Conservation (phyloP, 129 eudicot genomes). For the Tanacetum coccineum region DNA sequence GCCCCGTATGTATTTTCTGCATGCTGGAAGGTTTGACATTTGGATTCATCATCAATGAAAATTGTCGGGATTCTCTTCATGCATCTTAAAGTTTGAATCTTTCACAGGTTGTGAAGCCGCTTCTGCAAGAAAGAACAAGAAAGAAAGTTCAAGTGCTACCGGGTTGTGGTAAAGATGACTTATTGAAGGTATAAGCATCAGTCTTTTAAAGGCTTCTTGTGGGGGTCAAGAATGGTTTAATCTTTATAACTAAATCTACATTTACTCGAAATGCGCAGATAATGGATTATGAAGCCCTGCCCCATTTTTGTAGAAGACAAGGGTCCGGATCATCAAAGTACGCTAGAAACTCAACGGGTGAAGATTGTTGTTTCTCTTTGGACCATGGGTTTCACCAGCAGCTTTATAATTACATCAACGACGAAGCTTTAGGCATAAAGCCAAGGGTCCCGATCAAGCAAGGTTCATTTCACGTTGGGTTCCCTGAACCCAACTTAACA, state of each 20-base stretch:
- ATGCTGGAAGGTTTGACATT: constrained; percentile 85
- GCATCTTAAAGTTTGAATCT: constrained; percentile 16
- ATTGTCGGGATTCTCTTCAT: constrained; percentile 9
- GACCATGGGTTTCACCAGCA: constrained; percentile 83
- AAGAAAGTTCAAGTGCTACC: constrained; percentile 90
- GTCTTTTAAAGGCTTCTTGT: background rate
- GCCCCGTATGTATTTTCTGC: constrained; percentile 97
- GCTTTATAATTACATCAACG: constrained; percentile 55
- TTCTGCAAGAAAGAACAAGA: constrained; percentile 90
- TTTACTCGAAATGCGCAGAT: constrained; percentile 53
- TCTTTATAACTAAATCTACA: background rate
- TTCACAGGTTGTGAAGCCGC: constrained; percentile 87
- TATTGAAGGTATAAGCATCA: constrained; percentile 62
- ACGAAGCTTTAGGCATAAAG: constrained; percentile 52
- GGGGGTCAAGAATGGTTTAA: background rate
- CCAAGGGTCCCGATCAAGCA: constrained; percentile 47
- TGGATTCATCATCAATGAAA: background rate
- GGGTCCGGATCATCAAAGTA: constrained; percentile 84
- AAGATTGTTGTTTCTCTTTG: constrained; percentile 69
- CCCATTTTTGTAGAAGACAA: constrained; percentile 94
- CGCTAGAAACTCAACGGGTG: constrained; percentile 43
- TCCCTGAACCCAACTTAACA: constrained; percentile 68
- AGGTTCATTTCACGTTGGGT: constrained; percentile 75
- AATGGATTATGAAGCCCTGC: constrained; percentile 91
- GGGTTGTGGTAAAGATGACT: constrained; percentile 79